phyloP scores from a whole-genome alignment of 2,329 filamentous ascomycete species.

The Diaporthe sp. region DNA sequence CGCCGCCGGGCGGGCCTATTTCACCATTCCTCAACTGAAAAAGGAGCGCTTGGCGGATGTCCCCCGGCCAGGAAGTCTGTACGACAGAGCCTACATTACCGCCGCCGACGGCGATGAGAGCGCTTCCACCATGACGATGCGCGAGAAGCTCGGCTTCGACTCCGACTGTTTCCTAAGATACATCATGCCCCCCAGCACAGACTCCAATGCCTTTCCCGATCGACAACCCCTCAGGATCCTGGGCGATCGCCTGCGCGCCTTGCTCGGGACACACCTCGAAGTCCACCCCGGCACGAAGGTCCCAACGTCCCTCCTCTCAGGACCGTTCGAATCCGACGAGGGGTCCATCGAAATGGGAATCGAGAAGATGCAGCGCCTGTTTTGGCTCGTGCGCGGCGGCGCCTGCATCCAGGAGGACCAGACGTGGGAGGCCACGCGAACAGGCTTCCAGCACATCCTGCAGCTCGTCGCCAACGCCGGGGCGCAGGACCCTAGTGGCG shows the following conservation, averaged over 20 bases:
- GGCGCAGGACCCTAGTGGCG: too few relatives aligned
- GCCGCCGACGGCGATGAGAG: background rate
- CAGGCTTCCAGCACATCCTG: conserved; percentile 37
- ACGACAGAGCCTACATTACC: conserved; percentile 36
- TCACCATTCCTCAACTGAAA: conserved; percentile 31
- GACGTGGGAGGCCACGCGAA: conserved; percentile 48
- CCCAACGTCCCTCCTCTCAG: conserved; percentile 47
- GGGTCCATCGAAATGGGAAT: conserved; percentile 33
- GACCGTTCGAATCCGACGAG: conserved; percentile 43
- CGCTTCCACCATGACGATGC: conserved; percentile 34
- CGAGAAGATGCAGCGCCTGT: conserved; percentile 45
- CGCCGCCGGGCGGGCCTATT: conserved; percentile 52
- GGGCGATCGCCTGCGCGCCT: conserved; percentile 14
- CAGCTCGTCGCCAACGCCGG: conserved; percentile 32
- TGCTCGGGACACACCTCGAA: conserved; percentile 44
- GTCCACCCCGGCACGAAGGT: conserved; percentile 46
- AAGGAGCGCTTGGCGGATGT: conserved; percentile 31
- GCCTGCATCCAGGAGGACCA: conserved; percentile 43
- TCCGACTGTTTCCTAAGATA: conserved; percentile 17
- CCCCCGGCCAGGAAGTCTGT: conserved; percentile 38
- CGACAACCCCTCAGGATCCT: background rate
- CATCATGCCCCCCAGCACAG: background rate
- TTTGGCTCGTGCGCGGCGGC: conserved; percentile 49
- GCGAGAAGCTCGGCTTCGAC: conserved; percentile 38
- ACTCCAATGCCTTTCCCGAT: background rate